Evolutionary conservation across 2,329 filamentous ascomycete species (phyloP).

Genomic region (Epichloe gansuensis): DNA sequence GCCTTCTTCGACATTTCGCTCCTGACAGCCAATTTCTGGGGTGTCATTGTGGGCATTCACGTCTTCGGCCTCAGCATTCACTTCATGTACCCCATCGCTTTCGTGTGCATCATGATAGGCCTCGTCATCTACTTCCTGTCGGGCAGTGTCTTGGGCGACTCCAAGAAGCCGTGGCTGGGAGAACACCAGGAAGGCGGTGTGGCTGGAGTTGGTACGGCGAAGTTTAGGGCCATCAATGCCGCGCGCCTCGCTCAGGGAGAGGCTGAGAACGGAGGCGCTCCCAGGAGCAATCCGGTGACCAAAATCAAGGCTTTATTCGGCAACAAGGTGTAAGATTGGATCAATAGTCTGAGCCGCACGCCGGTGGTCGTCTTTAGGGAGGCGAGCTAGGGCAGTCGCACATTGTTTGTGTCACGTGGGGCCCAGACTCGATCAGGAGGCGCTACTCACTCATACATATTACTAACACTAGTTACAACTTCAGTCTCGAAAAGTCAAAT

Average conservation of each 20-base stretch:
- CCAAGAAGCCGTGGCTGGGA: slow-evolving; percentile 90
- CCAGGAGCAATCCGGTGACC: background rate
- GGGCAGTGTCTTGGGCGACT: slow-evolving; percentile 70
- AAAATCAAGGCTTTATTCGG: slow-evolving; percentile 2
- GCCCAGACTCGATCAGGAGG: too few species aligned
- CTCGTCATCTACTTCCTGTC: slow-evolving; percentile 79
- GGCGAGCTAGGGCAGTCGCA: too few species aligned
- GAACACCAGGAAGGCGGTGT: slow-evolving; percentile 72
- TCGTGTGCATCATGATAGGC: slow-evolving; percentile 80
- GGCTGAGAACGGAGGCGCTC: slow-evolving; percentile 13
- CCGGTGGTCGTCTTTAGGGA: background rate
- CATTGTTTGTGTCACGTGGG: too few species aligned
- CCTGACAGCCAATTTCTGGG: slow-evolving; percentile 94
- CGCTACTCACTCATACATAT: too few species aligned
- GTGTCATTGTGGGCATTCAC: slow-evolving; percentile 77
- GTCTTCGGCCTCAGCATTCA: slow-evolving; percentile 73
- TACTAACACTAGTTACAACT: too few species aligned
- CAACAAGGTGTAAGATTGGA: background rate
- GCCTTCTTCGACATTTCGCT: slow-evolving; percentile 96
- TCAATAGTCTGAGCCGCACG: background rate
- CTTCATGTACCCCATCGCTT: slow-evolving; percentile 90
- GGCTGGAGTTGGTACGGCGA: slow-evolving; percentile 73
- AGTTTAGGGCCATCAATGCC: slow-evolving; percentile 54
- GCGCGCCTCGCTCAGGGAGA: slow-evolving; percentile 30
- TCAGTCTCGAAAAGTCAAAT: too few species aligned